Conservation (phyloP, 139 green algal species). For the Parachlorella kessleri region DNA sequence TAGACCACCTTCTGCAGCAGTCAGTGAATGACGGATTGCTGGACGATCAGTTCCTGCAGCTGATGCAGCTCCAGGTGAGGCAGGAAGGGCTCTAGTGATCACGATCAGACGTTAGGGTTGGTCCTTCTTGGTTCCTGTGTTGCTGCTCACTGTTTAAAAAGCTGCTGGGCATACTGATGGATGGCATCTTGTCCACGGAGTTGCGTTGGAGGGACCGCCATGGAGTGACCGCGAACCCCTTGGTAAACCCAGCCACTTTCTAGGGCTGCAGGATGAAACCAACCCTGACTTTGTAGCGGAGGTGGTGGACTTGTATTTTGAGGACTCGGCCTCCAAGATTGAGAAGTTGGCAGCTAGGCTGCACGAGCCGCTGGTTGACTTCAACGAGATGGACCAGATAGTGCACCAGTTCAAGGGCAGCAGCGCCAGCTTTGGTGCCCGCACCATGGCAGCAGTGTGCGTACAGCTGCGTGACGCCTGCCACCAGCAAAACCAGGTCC, state of each 20-base stretch:
- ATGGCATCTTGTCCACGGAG: too few relatives aligned
- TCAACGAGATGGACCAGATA: conserved; percentile 72
- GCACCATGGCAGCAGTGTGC: conserved; percentile 57
- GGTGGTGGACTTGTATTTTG: conserved; percentile 84
- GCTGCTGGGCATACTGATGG: too few relatives aligned
- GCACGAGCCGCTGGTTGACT: conserved; percentile 34
- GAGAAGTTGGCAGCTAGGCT: conserved; percentile 3
- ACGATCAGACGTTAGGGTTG: background rate
- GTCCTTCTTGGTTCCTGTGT: background rate
- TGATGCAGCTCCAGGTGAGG: conserved; percentile 67
- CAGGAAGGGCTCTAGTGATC: background rate
- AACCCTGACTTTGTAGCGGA: conserved; percentile 85
- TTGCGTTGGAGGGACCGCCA: too few relatives aligned
- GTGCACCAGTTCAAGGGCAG: conserved; percentile 92
- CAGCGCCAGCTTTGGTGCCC: conserved; percentile 65
- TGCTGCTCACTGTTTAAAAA: background rate
- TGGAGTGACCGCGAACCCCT: too few relatives aligned
- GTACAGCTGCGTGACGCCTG: conserved; percentile 71
- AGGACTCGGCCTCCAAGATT: conserved; percentile 61
- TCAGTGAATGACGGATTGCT: conserved; percentile 53
- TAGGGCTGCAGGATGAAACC: conserved; percentile 69
- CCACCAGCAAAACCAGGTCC: conserved; percentile 34
- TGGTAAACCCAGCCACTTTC: background rate
- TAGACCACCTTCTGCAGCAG: background rate
- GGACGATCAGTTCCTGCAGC: conserved; percentile 85